phyloP scores from a whole-genome alignment of 2,329 filamentous ascomycete genomes.

The Phaeosphaeriaceae sp. region DNA sequence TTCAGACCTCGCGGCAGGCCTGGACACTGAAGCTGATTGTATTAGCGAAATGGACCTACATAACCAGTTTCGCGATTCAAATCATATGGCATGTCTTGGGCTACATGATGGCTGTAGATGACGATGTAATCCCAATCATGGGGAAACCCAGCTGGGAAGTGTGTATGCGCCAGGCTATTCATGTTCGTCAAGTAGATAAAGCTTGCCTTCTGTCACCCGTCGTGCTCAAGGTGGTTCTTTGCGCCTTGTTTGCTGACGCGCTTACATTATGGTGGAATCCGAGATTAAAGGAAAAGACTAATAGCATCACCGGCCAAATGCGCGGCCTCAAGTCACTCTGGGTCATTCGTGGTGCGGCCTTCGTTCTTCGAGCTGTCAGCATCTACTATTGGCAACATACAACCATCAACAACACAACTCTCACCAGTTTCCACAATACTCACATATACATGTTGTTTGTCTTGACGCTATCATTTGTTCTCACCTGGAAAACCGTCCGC shows the following conservation, averaged over 20 bases:
- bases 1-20: conserved; percentile 46
- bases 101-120: conserved; percentile 22
- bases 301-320: conserved; percentile 59
- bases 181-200: conserved; percentile 22
- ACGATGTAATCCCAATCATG: background rate
- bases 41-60: conserved; percentile 51
- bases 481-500: conserved; percentile 61
- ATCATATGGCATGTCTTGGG: conserved; percentile 46
- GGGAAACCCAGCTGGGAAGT: conserved; percentile 13
- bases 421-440: conserved; percentile 52
- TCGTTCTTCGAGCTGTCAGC: conserved; percentile 60
- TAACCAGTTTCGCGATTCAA: conserved; percentile 46
- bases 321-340: conserved; percentile 70
- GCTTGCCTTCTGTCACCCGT: conserved; percentile 35
- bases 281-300: conserved; percentile 67
- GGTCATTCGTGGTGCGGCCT: conserved; percentile 65
- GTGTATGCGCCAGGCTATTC: conserved; percentile 33
- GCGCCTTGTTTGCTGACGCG: conserved; percentile 57
- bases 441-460: conserved; percentile 62
- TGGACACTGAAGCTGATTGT: conserved; percentile 55
- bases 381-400: conserved; percentile 38
- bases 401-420: conserved; percentile 25
- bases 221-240: conserved; percentile 23
- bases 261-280: conserved; percentile 73
- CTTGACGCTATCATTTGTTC: conserved; percentile 27